Base-by-base conservation (phyloP, 768 basidiomycete species). In the Astraeus odoratus region DNA sequence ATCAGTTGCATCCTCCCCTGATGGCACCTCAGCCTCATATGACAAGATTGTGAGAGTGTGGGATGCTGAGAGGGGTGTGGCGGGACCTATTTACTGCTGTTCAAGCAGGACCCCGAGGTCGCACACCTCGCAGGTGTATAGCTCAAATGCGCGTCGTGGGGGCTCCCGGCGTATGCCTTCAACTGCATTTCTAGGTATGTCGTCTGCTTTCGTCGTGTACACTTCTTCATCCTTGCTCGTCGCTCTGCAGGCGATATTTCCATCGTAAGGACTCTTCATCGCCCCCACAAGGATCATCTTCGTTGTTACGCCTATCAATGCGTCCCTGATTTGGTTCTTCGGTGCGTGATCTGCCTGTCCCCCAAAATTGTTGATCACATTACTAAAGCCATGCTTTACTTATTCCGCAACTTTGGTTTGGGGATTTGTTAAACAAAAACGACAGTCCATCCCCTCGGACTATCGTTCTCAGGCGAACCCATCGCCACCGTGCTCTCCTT, bases 381-480 rank as follows among this genome's bases (percentile, higher is more conserved):
- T 39, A 55, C n/a, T 42, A 16, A n/a, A 22, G 23, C 22, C 23
- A 16, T 18, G 41, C 26, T 30, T 16, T 23, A 22, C 0, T n/a
- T n/a, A n/a, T n/a, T n/a, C n/a, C n/a, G n/a, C n/a, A n/a, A n/a
- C n/a, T n/a, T n/a, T n/a, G n/a, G n/a, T n/a, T n/a, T n/a, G n/a
- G n/a, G n/a, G n/a, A n/a, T n/a, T n/a, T n/a, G n/a, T n/a, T n/a
- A n/a, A n/a, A n/a, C n/a, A n/a, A n/a, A n/a, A n/a, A n/a, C n/a
- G n/a, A n/a, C 33, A 65, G 63, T 65, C 1, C 57, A 76, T 27
- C 69, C 78, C 4, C 67, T 96, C 45, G 73, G 86, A 12, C 70
- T 97, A 3, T 94, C 94, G 1, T 99, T 89, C 65, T 79, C 87
- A 42, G 95, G 95, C 12, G 95, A 93, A 3, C 95, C 95, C 0